These are phyloP conservation scores for Agaricus subrufescens DNA, from an alignment of 768 basidiomycete genomes.

Conservation along the genomic window DNA sequence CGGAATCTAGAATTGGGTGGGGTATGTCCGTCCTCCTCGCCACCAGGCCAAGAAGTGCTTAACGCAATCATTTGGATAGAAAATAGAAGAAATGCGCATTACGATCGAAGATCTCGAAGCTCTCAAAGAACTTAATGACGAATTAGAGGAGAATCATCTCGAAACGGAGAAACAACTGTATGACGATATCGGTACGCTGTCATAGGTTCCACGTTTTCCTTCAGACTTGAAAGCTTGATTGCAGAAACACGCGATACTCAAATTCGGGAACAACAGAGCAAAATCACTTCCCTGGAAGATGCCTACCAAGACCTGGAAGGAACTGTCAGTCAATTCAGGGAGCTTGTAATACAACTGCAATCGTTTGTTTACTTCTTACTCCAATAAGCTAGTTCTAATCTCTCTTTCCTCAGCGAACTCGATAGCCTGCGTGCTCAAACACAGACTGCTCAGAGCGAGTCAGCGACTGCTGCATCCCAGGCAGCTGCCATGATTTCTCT, in stretches of 20 bases:
- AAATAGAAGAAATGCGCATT: conserved; percentile 96
- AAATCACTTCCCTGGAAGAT: conserved; percentile 70
- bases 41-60: background rate
- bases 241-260: conserved; percentile 63
- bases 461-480: conserved; percentile 79
- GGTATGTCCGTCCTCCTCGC: conserved; percentile 33
- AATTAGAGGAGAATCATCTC: conserved; percentile 93
- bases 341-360: conserved; percentile 82
- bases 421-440: conserved; percentile 81
- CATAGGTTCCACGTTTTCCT: background rate
- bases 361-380: conserved; percentile 35
- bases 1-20: conserved; percentile 90
- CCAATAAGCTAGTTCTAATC: background rate
- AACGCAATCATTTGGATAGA: conserved; percentile 38
- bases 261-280: conserved; percentile 61
- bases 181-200: conserved; percentile 76
- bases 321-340: conserved; percentile 90
- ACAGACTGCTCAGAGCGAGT: conserved; percentile 78
- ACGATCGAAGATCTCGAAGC: conserved; percentile 96
- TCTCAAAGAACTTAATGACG: conserved; percentile 93
- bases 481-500: conserved; percentile 92
- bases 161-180: conserved; percentile 91
- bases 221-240: background rate
- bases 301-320: conserved; percentile 78
- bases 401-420: conserved; percentile 60